Percentiles rank a stretch among this genome's conserved stretches.
These are phyloP conservation scores for Acacia crassicarpa DNA, from an alignment of 306 rosid genomes.

Conservation along the genomic window DNA sequence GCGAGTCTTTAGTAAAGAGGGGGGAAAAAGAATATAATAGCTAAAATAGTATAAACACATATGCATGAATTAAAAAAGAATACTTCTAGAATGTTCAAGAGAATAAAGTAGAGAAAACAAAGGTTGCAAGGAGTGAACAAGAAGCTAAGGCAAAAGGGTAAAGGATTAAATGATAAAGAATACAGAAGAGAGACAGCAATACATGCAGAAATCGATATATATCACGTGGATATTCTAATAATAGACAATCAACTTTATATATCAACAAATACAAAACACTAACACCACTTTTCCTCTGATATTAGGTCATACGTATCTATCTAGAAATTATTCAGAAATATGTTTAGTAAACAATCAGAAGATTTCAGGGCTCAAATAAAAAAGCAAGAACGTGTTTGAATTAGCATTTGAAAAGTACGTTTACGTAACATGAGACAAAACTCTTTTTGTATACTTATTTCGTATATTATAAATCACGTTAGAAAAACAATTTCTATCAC, in stretches of 20 bases:
- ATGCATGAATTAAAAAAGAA: background rate
- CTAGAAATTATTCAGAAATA: background rate
- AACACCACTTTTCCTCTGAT: background rate
- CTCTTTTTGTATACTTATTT: too few species aligned
- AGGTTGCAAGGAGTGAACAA: background rate
- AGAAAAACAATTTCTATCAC: too few species aligned
- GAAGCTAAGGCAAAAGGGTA: background rate
- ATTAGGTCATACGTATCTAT: background rate
- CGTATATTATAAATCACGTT: accelerated
- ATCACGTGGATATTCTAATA: background rate
- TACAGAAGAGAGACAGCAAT: background rate
- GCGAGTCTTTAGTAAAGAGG: background rate
- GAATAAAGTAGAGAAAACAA: background rate
- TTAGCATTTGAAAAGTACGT: too few species aligned
- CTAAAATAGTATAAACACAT: background rate
- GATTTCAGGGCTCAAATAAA: background rate
- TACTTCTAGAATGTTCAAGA: background rate
- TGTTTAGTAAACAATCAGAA: background rate
- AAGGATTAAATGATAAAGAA: background rate
- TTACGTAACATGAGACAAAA: too few species aligned
- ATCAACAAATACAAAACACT: background rate
- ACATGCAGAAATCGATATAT: background rate
- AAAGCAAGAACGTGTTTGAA: too few species aligned
- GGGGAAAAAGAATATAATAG: too few species aligned
- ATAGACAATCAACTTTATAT: background rate